Base-by-base conservation (phyloP, 768 basidiomycete genomes). In the Boletus rubropictus region DNA sequence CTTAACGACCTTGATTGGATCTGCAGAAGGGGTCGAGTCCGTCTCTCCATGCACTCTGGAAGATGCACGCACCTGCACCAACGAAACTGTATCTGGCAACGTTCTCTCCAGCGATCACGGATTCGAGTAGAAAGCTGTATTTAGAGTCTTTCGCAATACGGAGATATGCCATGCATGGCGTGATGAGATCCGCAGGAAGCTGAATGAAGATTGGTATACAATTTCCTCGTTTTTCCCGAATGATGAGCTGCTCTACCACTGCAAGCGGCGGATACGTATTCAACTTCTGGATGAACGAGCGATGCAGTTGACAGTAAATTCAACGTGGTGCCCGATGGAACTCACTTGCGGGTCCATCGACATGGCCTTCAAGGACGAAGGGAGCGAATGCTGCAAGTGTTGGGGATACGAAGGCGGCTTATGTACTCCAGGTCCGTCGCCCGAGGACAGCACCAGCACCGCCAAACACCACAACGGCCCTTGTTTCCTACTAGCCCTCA, bases 121-220 rank as follows among this genome's bases (percentile, higher is more conserved):
- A 93, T 67, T 99, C 96, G 35, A 99, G 77, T 39, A 99, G 70
- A 67, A 98, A 99, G 64, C 89, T 93, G 72, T 95, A 89, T 63
- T 86, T 89, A 1, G 90, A 89, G 59, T 92, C 89, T 59, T 93
- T 86, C 11, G 94, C 83, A 51, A 98, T 78, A 48, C 91, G 82
- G 39, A 99, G 81, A 67, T 97, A 99, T 7, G 96, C 94, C 72
- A 92, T 87, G 63, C 92, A 93, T 66, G 96, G 96, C 21, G 96
- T 99, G 52, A 98, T 79, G 52, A 98, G 81, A 64, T 99, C 96
- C 38, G 92, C 94, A 20, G 95, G 93, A 4, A 99, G 77, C 59
- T 94, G 84, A 44, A 95, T 80, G 68, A 81, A 98, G 55, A 99
- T 79, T 18, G 95, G 95, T 29, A 97, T 80, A 60, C 90, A 89